A percentile compares a stretch with the other conserved stretches of the same genome.
Evolutionary conservation across 78 protist species (phyloP).

Genomic region (Trichosphaerium sp.): DNA sequence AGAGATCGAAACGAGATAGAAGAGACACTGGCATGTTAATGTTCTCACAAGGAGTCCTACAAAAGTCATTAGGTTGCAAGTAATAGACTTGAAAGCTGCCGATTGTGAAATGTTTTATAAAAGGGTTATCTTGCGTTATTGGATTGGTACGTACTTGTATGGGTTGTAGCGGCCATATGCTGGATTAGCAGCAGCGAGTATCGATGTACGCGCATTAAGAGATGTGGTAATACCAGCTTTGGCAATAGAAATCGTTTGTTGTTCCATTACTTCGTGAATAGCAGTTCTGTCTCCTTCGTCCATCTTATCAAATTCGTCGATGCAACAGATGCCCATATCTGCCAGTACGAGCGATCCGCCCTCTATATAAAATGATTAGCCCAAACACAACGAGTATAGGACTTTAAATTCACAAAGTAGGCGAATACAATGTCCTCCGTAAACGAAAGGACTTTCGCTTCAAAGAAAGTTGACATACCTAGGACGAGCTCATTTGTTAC

Average conservation of each 20-base stretch:
- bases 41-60: conserved; percentile 60
- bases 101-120: not conserved
- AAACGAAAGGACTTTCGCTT: not conserved
- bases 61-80: not conserved
- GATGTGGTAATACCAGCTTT: conserved; percentile 99
- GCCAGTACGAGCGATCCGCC: conserved; percentile 99
- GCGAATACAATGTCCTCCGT: not conserved
- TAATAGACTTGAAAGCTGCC: not conserved
- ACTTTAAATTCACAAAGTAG: not conserved
- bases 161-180: conserved; percentile 85
- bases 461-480: conserved; percentile 6
- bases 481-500: conserved; percentile 82
- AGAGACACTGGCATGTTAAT: conserved; percentile 94
- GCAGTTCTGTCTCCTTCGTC: conserved; percentile 93
- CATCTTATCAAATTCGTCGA: conserved; percentile 98
- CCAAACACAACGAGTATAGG: not conserved
- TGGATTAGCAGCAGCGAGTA: conserved; percentile 99
- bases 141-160: too few species aligned
- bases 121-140: not conserved
- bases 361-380: conserved; percentile 21
- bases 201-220: conserved; percentile 95
- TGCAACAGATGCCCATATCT: conserved; percentile 98
- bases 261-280: conserved; percentile 99
- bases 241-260: conserved; percentile 98
- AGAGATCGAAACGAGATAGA: conserved; percentile 87